Evolutionary conservation across 83 land plant genomes (phyloP).

Genomic region (Thuja plicata): DNA sequence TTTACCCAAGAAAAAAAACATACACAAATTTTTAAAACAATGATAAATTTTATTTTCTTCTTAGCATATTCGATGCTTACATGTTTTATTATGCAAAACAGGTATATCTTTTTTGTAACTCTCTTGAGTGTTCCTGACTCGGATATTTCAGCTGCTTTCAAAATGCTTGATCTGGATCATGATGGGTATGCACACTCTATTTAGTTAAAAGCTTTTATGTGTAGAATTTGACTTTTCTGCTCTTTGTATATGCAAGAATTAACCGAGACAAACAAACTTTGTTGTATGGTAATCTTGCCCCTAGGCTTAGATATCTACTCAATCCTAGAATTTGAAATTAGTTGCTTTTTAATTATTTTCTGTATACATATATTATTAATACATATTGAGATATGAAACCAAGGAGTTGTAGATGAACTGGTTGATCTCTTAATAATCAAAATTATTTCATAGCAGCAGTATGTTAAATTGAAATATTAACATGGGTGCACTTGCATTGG

Average conservation of each 20-base stretch:
- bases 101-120: constrained; percentile 90
- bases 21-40: not conserved
- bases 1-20: not conserved
- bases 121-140: constrained; percentile 87
- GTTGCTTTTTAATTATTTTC: not conserved
- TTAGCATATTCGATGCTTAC: not conserved
- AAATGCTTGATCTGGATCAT: constrained; percentile 86
- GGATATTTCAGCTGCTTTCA: constrained; percentile 71
- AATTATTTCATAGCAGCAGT: not conserved
- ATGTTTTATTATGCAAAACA: constrained; percentile 26
- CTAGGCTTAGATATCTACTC: not conserved
- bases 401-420: not conserved
- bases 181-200: constrained; percentile 62
- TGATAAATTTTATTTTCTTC: not conserved
- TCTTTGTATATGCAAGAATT: not conserved
- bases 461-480: not conserved
- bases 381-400: not conserved
- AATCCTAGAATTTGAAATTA: not conserved
- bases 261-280: not conserved
- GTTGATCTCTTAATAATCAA: not conserved
- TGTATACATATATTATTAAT: not conserved
- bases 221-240: not conserved
- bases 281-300: not conserved
- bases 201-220: not conserved
- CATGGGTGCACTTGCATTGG: not conserved